Evolutionary conservation across 1,284 basidiomycete genomes (phyloP), one percentile per base, ranked within the genome.

Genomic region (Sporisorium scitamineum): DNA sequence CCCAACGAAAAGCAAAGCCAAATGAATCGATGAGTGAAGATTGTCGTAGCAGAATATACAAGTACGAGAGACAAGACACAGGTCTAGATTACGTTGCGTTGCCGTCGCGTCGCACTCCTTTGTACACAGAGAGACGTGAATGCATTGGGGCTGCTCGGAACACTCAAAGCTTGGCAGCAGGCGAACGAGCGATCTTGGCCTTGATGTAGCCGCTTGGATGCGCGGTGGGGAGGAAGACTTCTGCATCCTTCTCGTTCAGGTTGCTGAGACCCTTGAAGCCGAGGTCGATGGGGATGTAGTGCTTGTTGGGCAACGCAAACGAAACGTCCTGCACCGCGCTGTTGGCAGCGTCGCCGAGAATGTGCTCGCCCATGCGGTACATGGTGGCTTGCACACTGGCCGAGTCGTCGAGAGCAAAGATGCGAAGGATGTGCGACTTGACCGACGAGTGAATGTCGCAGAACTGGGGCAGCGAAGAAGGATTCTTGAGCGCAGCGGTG

Each of bases 331-430:
- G 84, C 22, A 97, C 88, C 4, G 88, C 88, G 24, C 85, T 84
- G 83, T 94, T 92, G 7, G 86, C 86, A 6, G 70, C 54, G 26
- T 80, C 79, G 54, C 54, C 60, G 22, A 85, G 68, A 70, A 97
- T 89, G 7, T 88, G 88, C 76, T 92, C 89, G 0, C 89, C 92
- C 90, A 97, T 97, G 86, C 92, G 93, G 89, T 92, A 97, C 64
- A 95, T 88, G 50, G 94, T 96, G 14, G 94, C 94, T 89, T 96
- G 94, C 7, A 98, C 95, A 80, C 91, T 93, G 9, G 93, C 94
- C 81, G 93, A 94, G 83, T 95, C 91, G 80, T 97, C 94, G 29
- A 88, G 87, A 2, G 94, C 93, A 84, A 97, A 98, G 2, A 91
- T 87, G 71, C 93, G 90, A 31, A 97, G 87, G 9, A 94, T 95